Evolutionary conservation across 2,329 filamentous ascomycete species (phyloP).

Genomic region (Exophiala aquamarina): DNA sequence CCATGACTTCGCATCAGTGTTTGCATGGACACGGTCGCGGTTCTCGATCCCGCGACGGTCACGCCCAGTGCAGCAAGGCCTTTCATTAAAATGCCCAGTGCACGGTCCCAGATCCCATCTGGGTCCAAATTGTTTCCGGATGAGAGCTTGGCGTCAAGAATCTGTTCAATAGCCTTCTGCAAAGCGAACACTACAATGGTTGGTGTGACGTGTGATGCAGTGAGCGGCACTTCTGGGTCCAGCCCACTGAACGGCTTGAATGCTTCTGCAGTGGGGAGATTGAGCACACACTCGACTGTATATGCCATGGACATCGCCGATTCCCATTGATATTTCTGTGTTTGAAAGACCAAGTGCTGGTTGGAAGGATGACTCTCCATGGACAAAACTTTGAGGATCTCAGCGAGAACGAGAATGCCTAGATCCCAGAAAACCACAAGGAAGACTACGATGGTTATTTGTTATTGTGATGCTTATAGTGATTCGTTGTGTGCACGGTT

Average conservation of each 20-base stretch:
- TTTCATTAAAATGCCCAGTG: constrained; percentile 27
- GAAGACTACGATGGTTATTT: constrained; percentile 22
- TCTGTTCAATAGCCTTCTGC: constrained; percentile 22
- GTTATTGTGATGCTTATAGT: no score
- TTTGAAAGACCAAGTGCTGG: background rate
- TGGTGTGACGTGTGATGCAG: constrained; percentile 29
- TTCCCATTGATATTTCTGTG: background rate
- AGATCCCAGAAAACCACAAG: constrained; percentile 27
- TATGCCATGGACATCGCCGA: constrained; percentile 1
- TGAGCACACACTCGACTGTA: constrained; percentile 17
- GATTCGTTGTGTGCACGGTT: no score
- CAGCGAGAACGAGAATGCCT: constrained; percentile 23
- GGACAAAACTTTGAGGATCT: constrained; percentile 12
- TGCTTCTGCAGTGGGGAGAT: constrained; percentile 15
- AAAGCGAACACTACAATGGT: constrained; percentile 20
- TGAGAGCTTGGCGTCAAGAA: constrained; percentile 19
- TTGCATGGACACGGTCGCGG: constrained; percentile 9
- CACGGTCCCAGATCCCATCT: constrained; percentile 13
- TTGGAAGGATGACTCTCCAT: background rate
- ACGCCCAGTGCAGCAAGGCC: constrained; percentile 27
- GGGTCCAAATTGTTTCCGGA: constrained; percentile 24
- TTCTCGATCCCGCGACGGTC: constrained; percentile 29
- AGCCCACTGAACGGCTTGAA: constrained; percentile 29
- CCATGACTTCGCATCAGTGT: constrained; percentile 22
- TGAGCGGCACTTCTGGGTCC: constrained; percentile 23